phyloP scores from a whole-genome alignment of 164 flowering plant species.

The Macadamia integrifolia region DNA sequence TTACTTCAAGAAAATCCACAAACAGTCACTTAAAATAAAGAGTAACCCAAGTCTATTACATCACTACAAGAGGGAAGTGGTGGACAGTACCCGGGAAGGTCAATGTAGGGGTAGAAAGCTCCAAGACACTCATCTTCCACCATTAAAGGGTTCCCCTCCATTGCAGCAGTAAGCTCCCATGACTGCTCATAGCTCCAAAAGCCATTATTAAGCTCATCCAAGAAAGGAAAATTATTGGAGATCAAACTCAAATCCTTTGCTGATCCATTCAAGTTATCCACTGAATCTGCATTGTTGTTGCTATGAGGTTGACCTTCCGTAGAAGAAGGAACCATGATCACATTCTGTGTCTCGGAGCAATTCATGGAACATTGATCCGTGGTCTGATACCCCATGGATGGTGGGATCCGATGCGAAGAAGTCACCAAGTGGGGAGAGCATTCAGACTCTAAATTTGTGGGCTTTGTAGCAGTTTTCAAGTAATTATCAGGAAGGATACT shows the following conservation, averaged over 20 bases:
- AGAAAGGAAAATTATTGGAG: conserved; percentile 10
- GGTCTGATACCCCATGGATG: too few species aligned
- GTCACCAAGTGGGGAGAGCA: too few species aligned
- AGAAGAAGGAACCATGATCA: not conserved
- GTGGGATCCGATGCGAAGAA: too few species aligned
- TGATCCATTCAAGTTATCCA: conserved; percentile 5
- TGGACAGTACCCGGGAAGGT: conserved; percentile 22
- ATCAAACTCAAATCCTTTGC: conserved; percentile 5
- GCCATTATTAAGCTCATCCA: conserved; percentile 31
- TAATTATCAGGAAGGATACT: conserved; percentile 76
- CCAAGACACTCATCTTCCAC: conserved; percentile 49
- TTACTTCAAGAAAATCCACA: conserved; percentile 1
- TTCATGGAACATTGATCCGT: not conserved
- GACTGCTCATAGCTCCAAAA: conserved; percentile 28
- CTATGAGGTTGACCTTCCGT: conserved; percentile 18
- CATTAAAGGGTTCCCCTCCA: conserved; percentile 30
- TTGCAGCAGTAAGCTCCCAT: conserved; percentile 29
- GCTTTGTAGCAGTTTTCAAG: conserved; percentile 41
- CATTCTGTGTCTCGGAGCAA: conserved; percentile 10
- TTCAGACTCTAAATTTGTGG: conserved; percentile 3
- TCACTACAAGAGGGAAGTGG: conserved; percentile 28
- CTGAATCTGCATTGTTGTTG: conserved; percentile 4
- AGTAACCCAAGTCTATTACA: conserved; percentile 36
- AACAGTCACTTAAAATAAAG: conserved; percentile 29
- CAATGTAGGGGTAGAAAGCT: conserved; percentile 34